phyloP scores from a whole-genome alignment of 2,329 filamentous ascomycete genomes.

The Lachnellula arida region DNA sequence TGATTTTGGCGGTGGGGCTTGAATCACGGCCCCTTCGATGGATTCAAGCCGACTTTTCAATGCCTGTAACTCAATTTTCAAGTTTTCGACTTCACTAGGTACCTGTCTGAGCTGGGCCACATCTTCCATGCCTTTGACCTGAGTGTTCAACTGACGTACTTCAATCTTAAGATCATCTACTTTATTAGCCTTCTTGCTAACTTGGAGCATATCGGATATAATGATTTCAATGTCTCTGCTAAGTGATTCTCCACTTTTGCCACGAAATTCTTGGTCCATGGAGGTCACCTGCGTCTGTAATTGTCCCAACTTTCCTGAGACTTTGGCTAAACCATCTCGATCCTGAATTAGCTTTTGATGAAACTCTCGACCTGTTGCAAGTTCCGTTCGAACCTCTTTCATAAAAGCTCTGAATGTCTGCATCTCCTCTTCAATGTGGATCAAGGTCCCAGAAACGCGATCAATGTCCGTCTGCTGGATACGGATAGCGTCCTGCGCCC shows the following conservation, averaged over 20 bases:
- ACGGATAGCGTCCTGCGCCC: slow-evolving; percentile 24
- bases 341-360: slow-evolving; percentile 3
- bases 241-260: slow-evolving; percentile 8
- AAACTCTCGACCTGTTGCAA: slow-evolving; percentile 10
- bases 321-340: slow-evolving; percentile 7
- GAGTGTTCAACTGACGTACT: slow-evolving; percentile 18
- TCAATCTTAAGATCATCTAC: slow-evolving; percentile 25
- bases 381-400: slow-evolving; percentile 24
- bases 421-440: slow-evolving; percentile 28
- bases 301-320: slow-evolving; percentile 7
- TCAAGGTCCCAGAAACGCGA: slow-evolving; percentile 24
- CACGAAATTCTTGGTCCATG: background rate
- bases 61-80: background rate
- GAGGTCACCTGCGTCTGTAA: slow-evolving; percentile 7
- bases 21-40: background rate
- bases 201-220: slow-evolving; percentile 16
- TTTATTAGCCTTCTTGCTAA: slow-evolving; percentile 23
- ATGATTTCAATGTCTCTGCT: slow-evolving; percentile 18
- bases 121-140: slow-evolving; percentile 14
- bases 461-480: slow-evolving; percentile 30
- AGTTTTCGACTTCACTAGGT: background rate
- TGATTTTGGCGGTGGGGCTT: background rate
- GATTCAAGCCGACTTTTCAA: background rate
- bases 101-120: background rate
- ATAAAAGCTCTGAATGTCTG: slow-evolving; percentile 29